Conservation (phyloP, 768 basidiomycete genomes). For the Mycena haematopus region DNA sequence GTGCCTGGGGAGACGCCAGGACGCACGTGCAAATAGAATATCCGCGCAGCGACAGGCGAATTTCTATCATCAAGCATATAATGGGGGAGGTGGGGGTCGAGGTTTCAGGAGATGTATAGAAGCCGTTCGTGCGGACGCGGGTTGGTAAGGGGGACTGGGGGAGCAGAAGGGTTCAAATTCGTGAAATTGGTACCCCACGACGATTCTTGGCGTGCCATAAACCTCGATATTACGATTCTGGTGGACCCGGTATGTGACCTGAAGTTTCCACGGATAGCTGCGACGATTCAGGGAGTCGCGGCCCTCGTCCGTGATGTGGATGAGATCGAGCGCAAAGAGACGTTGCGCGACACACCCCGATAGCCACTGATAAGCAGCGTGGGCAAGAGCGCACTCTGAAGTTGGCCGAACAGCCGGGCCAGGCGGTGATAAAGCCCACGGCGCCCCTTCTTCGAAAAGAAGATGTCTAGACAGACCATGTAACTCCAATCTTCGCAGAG, state of each 20-base stretch:
- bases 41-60: too few relatives aligned
- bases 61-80: too few relatives aligned
- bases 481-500: constrained; percentile 13
- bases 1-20: too few relatives aligned
- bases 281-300: not conserved
- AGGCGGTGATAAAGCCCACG: not conserved
- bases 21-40: too few relatives aligned
- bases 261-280: not conserved
- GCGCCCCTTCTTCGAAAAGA: not conserved
- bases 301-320: constrained; percentile 12
- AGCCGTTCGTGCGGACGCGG: not conserved
- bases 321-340: not conserved
- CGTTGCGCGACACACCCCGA: not conserved
- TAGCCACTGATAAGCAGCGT: constrained; percentile 12
- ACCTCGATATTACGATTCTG: not conserved
- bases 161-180: not conserved
- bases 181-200: not conserved
- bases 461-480: constrained; percentile 2
- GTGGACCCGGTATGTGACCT: not conserved
- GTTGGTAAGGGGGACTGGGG: not conserved
- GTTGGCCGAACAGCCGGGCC: not conserved
- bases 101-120: not conserved
- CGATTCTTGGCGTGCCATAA: not conserved
- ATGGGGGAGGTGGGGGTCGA: not conserved
- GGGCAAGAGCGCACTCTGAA: not conserved